These are phyloP conservation scores for Colletotrichum spinosum DNA, from an alignment of 2,329 filamentous ascomycete species.

Conservation along the genomic window DNA sequence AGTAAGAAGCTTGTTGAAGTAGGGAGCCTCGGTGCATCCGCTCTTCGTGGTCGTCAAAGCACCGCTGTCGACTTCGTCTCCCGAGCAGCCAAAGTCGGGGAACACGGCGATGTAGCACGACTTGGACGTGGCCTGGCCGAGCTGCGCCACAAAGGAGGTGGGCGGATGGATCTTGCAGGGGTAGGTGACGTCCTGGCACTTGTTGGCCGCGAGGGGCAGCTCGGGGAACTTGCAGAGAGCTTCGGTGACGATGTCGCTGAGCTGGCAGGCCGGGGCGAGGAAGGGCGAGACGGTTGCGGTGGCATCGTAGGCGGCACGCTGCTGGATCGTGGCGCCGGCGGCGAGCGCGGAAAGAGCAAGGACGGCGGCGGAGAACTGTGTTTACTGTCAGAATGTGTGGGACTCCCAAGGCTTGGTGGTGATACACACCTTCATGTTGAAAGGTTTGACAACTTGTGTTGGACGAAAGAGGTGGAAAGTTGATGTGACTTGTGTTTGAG, in stretches of 20 bases:
- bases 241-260: conserved; percentile 1
- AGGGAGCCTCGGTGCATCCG: not conserved
- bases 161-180: not conserved
- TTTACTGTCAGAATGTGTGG: not conserved
- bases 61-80: not conserved
- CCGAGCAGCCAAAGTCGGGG: not conserved
- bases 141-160: not conserved
- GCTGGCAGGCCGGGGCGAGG: not conserved
- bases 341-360: not conserved
- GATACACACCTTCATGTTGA: not conserved
- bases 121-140: not conserved
- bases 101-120: not conserved
- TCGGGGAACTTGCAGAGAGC: conserved; percentile 1
- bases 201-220: not conserved
- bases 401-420: not conserved
- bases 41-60: not conserved
- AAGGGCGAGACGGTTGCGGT: not conserved
- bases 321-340: not conserved
- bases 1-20: not conserved
- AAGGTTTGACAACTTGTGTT: not conserved
- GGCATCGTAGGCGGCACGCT: not conserved
- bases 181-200: not conserved
- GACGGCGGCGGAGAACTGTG: not conserved
- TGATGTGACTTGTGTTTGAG: too few relatives aligned
- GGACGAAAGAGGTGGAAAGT: too few relatives aligned